Percentiles rank a stretch among this genome's conserved stretches.
Conservation (phyloP, 176 grass and related monocot species). For the Pontederia crassipes region DNA sequence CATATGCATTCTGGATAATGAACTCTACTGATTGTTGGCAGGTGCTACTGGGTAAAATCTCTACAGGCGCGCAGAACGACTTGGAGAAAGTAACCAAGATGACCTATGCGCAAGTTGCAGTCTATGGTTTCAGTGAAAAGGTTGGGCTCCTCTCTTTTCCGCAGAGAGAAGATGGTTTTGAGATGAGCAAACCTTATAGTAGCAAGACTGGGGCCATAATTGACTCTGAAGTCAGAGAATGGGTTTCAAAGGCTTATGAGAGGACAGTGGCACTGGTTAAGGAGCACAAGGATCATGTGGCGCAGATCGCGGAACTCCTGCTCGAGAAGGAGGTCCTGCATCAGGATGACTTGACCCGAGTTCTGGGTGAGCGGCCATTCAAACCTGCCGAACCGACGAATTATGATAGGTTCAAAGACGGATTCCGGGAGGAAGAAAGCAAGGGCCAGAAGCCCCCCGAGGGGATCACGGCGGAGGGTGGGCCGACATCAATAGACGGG, state of each 20-base stretch:
- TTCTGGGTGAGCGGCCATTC: constrained; percentile 77
- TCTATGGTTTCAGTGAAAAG: constrained; percentile 37
- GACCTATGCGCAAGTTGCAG: neutral
- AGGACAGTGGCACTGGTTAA: constrained; percentile 53
- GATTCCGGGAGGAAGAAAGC: constrained; percentile 41
- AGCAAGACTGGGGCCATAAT: constrained; percentile 55
- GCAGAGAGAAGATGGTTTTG: constrained; percentile 45
- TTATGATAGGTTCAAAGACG: constrained; percentile 71
- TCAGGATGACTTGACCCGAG: constrained; percentile 63
- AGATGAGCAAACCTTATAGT: constrained; percentile 50
- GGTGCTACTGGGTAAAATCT: constrained; percentile 83
- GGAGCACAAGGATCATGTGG: constrained; percentile 69
- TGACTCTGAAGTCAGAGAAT: constrained; percentile 68
- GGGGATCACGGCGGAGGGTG: neutral
- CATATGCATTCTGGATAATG: too few relatives aligned
- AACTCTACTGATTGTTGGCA: constrained; percentile 19
- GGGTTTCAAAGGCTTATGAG: constrained; percentile 66
- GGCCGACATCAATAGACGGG: too few relatives aligned
- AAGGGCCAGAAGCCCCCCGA: constrained; percentile 17
- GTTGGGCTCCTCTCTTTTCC: constrained; percentile 82
- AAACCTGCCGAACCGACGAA: constrained; percentile 45
- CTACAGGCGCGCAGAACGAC: constrained; percentile 81
- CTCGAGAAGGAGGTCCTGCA: constrained; percentile 89
- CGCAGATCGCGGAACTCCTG: constrained; percentile 64
- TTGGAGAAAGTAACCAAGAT: constrained; percentile 42